These are phyloP conservation scores for Irpex rosettiformis DNA, from an alignment of 1,284 basidiomycete species.

Conservation along the genomic window DNA sequence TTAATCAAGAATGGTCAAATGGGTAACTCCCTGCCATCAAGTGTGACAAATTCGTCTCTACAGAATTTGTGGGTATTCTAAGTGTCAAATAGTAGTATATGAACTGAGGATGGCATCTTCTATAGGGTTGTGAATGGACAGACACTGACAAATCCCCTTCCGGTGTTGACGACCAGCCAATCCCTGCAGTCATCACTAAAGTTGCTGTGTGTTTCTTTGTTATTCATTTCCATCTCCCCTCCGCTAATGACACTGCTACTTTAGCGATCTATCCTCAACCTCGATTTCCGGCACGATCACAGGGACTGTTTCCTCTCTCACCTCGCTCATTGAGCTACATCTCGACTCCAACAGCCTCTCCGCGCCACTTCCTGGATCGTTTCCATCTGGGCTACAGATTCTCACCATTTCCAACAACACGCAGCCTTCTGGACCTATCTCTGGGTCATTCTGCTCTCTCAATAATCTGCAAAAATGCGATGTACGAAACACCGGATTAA, in stretches of 20 bases:
- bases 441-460: conserved; percentile 28
- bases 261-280: conserved; percentile 29
- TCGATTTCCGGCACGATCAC: conserved; percentile 28
- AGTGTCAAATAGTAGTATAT: background rate
- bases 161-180: conserved; percentile 30
- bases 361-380: conserved; percentile 23
- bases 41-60: conserved; percentile 32
- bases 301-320: conserved; percentile 25
- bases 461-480: conserved; percentile 29
- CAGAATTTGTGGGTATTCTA: conserved; percentile 37
- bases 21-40: conserved; percentile 38
- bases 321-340: conserved; percentile 28
- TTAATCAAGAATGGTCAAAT: conserved; percentile 44
- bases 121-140: conserved; percentile 35
- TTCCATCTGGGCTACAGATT: conserved; percentile 27
- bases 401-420: conserved; percentile 29
- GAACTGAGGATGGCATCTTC: background rate
- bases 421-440: conserved; percentile 22
- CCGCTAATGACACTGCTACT: background rate
- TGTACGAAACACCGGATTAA: conserved; percentile 27
- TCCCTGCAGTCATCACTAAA: conserved; percentile 34
- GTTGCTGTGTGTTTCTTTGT: conserved; percentile 29
- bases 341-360: conserved; percentile 28
- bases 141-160: conserved; percentile 28
- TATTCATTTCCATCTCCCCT: background rate